A percentile compares a stretch with the other conserved stretches of the same genome.
Conservation (phyloP, 345 rosid species). For the Linum usitatissimum region DNA sequence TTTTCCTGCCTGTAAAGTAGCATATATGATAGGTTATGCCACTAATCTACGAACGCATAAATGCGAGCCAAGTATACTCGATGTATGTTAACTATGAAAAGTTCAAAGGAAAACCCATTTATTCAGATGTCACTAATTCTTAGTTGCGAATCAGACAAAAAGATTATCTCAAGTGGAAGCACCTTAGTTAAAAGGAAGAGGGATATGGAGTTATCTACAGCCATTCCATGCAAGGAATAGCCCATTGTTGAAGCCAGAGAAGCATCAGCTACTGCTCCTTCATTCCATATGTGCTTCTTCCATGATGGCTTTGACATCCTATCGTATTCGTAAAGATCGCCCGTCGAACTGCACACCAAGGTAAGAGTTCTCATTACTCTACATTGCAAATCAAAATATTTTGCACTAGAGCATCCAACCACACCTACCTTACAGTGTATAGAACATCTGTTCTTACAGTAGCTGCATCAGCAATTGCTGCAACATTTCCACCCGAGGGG, state of each 20-base stretch:
- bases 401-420: no score
- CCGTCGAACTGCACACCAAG: conserved; percentile 42
- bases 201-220: conserved; percentile 41
- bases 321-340: conserved; percentile 55
- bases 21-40: no score
- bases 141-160: no score
- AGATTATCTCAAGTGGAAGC: background rate
- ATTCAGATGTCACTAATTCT: no score
- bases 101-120: no score
- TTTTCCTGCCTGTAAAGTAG: conserved; percentile 44
- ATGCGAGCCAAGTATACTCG: no score
- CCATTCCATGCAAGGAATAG: conserved; percentile 28
- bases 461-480: conserved; percentile 44
- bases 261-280: conserved; percentile 26
- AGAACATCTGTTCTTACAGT: conserved; percentile 37
- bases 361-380: conserved; percentile 10
- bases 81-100: no score
- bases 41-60: no score
- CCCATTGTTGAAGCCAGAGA: conserved; percentile 34
- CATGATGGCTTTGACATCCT: conserved; percentile 55
- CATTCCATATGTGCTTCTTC: conserved; percentile 55
- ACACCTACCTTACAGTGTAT: conserved; percentile 43
- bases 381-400: no score
- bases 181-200: conserved; percentile 63
- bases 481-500: conserved; percentile 58